These are phyloP conservation scores for Besnoitia besnoiti DNA, from an alignment of 169 alveolate species.

Conservation along the genomic window DNA sequence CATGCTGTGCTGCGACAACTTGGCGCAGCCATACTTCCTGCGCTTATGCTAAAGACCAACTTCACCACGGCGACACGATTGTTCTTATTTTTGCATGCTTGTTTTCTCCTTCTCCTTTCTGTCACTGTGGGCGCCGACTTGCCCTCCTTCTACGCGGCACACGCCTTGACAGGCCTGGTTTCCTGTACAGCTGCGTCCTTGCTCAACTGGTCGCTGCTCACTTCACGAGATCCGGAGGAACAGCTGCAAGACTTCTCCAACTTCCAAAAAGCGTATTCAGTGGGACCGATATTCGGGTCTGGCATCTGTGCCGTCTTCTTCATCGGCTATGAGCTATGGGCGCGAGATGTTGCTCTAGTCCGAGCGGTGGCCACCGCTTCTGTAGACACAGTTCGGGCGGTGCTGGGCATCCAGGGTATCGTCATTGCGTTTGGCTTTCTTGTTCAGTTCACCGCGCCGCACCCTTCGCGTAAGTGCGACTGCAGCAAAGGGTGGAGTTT, in stretches of 20 bases:
- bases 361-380: background rate
- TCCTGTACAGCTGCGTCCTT: background rate
- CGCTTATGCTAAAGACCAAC: background rate
- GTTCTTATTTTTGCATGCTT: background rate
- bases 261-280: background rate
- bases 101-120: background rate
- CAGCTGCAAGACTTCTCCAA: background rate
- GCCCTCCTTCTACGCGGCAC: background rate
- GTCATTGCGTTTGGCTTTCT: background rate
- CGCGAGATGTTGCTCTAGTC: background rate
- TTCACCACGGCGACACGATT: background rate
- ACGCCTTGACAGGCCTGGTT: background rate
- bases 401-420: background rate
- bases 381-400: background rate
- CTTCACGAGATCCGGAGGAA: background rate
- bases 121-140: background rate
- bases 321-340: background rate
- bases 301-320: background rate
- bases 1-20: background rate
- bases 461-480: background rate
- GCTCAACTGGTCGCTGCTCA: background rate
- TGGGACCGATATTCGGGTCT: slow-evolving; percentile 4
- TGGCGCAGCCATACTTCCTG: background rate
- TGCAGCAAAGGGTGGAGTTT: too few species aligned
- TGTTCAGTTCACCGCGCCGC: background rate